phyloP scores from a whole-genome alignment of 768 basidiomycete genomes.

The Boletus eberwhitei region DNA sequence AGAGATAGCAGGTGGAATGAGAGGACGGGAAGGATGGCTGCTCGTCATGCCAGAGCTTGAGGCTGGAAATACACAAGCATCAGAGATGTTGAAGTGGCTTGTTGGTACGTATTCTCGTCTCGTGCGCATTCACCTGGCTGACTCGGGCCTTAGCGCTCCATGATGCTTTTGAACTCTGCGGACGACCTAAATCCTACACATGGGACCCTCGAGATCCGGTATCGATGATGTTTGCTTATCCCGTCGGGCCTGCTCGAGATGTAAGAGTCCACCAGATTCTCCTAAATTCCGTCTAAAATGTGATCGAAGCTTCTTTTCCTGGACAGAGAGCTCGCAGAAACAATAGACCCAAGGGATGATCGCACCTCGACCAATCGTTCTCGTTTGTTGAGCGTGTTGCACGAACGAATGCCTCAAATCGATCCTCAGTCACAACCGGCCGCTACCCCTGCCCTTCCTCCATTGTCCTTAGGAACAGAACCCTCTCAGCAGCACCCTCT shows the following conservation, averaged over 20 bases:
- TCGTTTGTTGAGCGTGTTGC: conserved; percentile 57
- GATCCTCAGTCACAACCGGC: conserved; percentile 16
- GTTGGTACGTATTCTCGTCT: conserved; percentile 53
- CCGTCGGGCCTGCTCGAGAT: conserved; percentile 78
- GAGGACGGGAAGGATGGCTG: conserved; percentile 76
- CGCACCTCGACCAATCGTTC: conserved; percentile 68
- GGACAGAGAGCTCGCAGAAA: conserved; percentile 77
- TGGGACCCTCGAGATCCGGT: conserved; percentile 84
- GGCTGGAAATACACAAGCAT: conserved; percentile 54
- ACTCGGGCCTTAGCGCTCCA: conserved; percentile 57
- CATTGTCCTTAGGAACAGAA: conserved; percentile 13
- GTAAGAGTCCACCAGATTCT: conserved; percentile 44
- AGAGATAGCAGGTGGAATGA: conserved; percentile 63
- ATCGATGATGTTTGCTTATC: conserved; percentile 94
- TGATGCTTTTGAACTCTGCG: conserved; percentile 85
- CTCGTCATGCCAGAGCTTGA: conserved; percentile 89
- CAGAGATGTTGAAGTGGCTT: conserved; percentile 90
- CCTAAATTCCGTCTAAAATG: conserved; percentile 13
- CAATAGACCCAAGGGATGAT: conserved; percentile 73
- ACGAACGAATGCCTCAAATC: conserved; percentile 56
- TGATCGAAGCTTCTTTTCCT: conserved; percentile 72
- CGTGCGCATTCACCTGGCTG: not conserved
- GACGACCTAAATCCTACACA: conserved; percentile 78
- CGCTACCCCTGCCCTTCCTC: conserved; percentile 18
- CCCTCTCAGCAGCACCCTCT: conserved; percentile 28